These are phyloP conservation scores for Tanacetum coccineum DNA, from an alignment of 129 eudicot genomes.

Conservation along the genomic window DNA sequence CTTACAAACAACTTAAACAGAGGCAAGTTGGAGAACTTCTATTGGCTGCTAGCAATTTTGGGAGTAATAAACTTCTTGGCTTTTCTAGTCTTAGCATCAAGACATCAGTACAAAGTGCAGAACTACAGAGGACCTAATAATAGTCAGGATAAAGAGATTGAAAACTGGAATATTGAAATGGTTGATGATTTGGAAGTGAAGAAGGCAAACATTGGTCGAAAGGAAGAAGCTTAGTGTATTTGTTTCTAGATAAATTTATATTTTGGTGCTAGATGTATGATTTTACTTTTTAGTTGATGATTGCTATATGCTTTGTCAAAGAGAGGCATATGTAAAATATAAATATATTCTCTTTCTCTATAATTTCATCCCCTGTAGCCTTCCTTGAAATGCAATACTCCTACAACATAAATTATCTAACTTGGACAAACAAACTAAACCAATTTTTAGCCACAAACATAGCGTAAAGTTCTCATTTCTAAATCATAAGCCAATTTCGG, in stretches of 20 bases:
- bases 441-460: not conserved
- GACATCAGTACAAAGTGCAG: slow-evolving; percentile 71
- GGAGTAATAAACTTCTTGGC: slow-evolving; percentile 43
- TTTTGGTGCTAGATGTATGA: slow-evolving; percentile 21
- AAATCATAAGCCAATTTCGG: not conserved
- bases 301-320: slow-evolving; percentile 15
- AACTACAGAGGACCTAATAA: slow-evolving; percentile 20
- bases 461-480: too few relatives aligned
- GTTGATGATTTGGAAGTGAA: slow-evolving; percentile 30
- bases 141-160: slow-evolving; percentile 28
- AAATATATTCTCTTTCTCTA: slow-evolving; percentile 24
- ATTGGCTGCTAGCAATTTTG: slow-evolving; percentile 77
- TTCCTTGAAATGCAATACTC: slow-evolving; percentile 15
- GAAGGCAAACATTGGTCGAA: slow-evolving; percentile 19
- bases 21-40: slow-evolving; percentile 66
- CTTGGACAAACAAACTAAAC: not conserved
- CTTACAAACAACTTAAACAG: slow-evolving; percentile 58
- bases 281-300: slow-evolving; percentile 16
- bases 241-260: slow-evolving; percentile 11
- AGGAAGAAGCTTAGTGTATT: slow-evolving; percentile 40
- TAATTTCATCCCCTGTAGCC: slow-evolving; percentile 1
- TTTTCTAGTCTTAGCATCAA: slow-evolving; percentile 52
- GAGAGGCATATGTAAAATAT: slow-evolving; percentile 21
- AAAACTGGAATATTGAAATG: slow-evolving; percentile 38
- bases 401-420: slow-evolving; percentile 10